These are phyloP conservation scores for Neofusicoccum sp. DNA, from an alignment of 2,329 filamentous ascomycete genomes.

Conservation along the genomic window DNA sequence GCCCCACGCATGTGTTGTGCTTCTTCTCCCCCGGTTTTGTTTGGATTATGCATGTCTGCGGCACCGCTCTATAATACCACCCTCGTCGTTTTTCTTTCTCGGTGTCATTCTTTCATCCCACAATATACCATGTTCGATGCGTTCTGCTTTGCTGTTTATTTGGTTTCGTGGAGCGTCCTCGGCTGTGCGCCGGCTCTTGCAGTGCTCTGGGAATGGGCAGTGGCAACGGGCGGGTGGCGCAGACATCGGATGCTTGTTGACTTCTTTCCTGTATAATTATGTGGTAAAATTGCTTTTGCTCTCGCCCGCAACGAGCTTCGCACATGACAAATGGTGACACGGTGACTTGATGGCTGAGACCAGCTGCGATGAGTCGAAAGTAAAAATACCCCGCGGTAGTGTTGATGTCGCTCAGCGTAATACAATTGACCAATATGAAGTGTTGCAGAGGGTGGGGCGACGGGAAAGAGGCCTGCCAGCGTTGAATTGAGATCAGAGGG, in stretches of 20 bases:
- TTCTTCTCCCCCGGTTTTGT: constrained; percentile 16
- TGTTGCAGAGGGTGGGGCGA: not conserved
- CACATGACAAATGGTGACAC: constrained; percentile 1
- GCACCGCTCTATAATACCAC: constrained; percentile 17
- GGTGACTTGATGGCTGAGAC: not conserved
- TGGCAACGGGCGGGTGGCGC: not conserved
- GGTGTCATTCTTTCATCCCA: constrained; percentile 18
- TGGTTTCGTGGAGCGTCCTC: not conserved
- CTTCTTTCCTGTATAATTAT: constrained; percentile 16
- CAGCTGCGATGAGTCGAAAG: not conserved
- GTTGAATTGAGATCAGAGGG: too few relatives aligned
- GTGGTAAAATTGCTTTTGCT: constrained; percentile 15
- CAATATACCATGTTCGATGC: constrained; percentile 19
- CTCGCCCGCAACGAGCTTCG: not conserved
- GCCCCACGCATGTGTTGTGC: constrained; percentile 18
- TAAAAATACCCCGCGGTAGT: too few relatives aligned
- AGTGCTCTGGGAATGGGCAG: not conserved
- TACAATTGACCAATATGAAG: not conserved
- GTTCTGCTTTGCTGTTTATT: not conserved
- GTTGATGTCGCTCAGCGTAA: not conserved
- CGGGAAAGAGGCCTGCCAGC: not conserved
- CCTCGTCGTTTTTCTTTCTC: constrained; percentile 9
- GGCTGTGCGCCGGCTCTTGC: not conserved
- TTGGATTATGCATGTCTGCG: constrained; percentile 13
- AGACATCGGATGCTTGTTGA: not conserved